phyloP scores from a whole-genome alignment of 148 eudicot genomes.

The Linanthus parryae region DNA sequence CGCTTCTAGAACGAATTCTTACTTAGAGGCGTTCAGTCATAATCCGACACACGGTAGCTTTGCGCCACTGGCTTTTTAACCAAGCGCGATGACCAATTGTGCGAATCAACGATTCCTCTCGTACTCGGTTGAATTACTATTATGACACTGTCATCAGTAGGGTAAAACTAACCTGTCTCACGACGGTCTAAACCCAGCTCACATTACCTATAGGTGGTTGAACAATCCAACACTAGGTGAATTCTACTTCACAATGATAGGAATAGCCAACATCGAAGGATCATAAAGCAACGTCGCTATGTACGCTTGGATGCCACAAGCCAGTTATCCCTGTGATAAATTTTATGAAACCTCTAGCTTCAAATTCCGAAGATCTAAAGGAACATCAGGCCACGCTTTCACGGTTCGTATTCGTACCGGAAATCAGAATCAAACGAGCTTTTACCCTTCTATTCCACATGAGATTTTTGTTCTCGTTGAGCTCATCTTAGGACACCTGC shows the following conservation, averaged over 20 bases:
- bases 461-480: slow-evolving; percentile 11
- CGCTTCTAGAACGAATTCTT: background rate
- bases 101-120: background rate
- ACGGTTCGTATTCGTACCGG: slow-evolving; percentile 14
- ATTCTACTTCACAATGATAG: slow-evolving; percentile 20
- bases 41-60: background rate
- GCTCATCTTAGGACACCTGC: slow-evolving; percentile 13
- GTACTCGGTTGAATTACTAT: slow-evolving; percentile 11
- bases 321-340: slow-evolving; percentile 15
- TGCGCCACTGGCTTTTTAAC: background rate
- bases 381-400: slow-evolving; percentile 14
- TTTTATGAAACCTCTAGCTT: slow-evolving; percentile 16
- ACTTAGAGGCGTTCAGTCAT: background rate
- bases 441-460: slow-evolving; percentile 16
- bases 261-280: slow-evolving; percentile 17
- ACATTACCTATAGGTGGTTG: slow-evolving; percentile 23
- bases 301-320: slow-evolving; percentile 12
- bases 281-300: slow-evolving; percentile 15
- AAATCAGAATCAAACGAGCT: slow-evolving; percentile 17
- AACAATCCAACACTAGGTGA: slow-evolving; percentile 21
- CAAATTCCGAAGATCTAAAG: slow-evolving; percentile 14
- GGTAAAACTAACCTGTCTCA: slow-evolving; percentile 26
- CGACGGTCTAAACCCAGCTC: slow-evolving; percentile 26
- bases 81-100: no score
- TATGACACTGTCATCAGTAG: slow-evolving; percentile 13